A percentile compares a stretch with the other conserved stretches of the same genome.
phyloP scores from a whole-genome alignment of 495 filamentous ascomycete species.

The Tuber melanosporum region DNA sequence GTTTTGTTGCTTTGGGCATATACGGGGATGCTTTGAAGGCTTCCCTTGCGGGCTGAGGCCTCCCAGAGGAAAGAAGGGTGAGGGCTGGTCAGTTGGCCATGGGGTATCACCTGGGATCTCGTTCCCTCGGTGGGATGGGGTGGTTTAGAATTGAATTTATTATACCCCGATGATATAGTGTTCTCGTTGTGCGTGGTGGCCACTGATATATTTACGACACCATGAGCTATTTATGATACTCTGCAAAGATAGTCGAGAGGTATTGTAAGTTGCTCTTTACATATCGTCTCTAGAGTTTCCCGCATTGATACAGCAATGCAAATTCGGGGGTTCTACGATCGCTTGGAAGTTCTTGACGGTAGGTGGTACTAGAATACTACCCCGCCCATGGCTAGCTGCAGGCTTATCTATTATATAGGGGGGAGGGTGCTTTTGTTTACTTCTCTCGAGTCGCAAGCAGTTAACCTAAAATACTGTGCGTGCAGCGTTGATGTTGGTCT shows the following conservation, averaged over 20 bases:
- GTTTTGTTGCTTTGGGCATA: background rate
- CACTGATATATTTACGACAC: background rate
- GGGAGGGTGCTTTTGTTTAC: background rate
- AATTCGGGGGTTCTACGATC: background rate
- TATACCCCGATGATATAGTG: background rate
- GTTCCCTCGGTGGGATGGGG: background rate
- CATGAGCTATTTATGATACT: background rate
- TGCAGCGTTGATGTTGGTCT: background rate
- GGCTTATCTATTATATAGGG: background rate
- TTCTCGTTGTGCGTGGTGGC: background rate
- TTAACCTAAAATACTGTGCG: background rate
- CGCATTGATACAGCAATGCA: background rate
- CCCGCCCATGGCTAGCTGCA: background rate
- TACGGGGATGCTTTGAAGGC: background rate
- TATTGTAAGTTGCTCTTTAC: background rate
- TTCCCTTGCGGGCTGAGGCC: background rate
- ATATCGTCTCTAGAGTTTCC: background rate
- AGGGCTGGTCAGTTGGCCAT: background rate
- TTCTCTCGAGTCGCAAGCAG: background rate
- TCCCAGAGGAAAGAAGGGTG: background rate
- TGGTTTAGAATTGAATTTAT: conserved; percentile 5
- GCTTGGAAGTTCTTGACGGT: background rate
- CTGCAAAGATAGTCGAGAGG: background rate
- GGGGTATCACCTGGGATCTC: background rate
- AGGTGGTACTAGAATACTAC: background rate